A percentile compares a stretch with the other conserved stretches of the same genome.
Evolutionary conservation across 345 rosid species (phyloP).

Genomic region (Dimocarpus longan): DNA sequence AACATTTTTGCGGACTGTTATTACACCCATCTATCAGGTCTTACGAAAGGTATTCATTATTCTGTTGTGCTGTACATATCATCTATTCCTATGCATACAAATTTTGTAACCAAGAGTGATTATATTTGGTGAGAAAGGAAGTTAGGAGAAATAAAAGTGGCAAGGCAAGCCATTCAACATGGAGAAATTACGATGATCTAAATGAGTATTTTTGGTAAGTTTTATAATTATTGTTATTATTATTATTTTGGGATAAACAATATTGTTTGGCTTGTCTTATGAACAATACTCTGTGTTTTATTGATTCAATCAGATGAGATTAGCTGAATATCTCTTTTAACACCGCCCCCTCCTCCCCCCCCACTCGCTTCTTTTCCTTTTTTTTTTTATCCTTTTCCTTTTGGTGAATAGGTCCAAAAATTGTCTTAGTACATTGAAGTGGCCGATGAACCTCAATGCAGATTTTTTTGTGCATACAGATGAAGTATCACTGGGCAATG

Average conservation of each 20-base stretch:
- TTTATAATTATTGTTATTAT: neutral
- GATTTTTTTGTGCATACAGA: slow-evolving; percentile 78
- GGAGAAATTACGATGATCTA: slow-evolving; percentile 98
- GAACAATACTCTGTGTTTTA: slow-evolving; percentile 14
- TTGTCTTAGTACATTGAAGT: slow-evolving; percentile 58
- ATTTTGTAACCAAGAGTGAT: slow-evolving; percentile 20
- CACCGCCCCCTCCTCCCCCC: no score
- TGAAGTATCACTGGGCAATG: slow-evolving; percentile 33
- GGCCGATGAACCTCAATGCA: slow-evolving; percentile 71
- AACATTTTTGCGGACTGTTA: slow-evolving; percentile 72
- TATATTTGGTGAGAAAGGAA: slow-evolving; percentile 61
- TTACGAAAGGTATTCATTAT: slow-evolving; percentile 60
- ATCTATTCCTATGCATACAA: neutral
- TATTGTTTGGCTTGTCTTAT: slow-evolving; percentile 63
- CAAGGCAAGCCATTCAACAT: slow-evolving; percentile 89
- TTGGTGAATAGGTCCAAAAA: slow-evolving; percentile 59
- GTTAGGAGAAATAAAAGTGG: slow-evolving; percentile 77
- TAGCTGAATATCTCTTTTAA: neutral
- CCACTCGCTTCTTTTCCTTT: neutral
- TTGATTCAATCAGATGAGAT: slow-evolving; percentile 3
- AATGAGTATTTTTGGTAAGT: slow-evolving; percentile 97
- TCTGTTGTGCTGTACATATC: neutral
- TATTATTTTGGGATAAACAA: neutral
- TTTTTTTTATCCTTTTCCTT: neutral
- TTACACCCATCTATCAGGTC: slow-evolving; percentile 77